A percentile compares a stretch with the other conserved stretches of the same genome.
Evolutionary conservation across 2,329 filamentous ascomycete genomes (phyloP).

Genomic region (Parastagonospora avenae): DNA sequence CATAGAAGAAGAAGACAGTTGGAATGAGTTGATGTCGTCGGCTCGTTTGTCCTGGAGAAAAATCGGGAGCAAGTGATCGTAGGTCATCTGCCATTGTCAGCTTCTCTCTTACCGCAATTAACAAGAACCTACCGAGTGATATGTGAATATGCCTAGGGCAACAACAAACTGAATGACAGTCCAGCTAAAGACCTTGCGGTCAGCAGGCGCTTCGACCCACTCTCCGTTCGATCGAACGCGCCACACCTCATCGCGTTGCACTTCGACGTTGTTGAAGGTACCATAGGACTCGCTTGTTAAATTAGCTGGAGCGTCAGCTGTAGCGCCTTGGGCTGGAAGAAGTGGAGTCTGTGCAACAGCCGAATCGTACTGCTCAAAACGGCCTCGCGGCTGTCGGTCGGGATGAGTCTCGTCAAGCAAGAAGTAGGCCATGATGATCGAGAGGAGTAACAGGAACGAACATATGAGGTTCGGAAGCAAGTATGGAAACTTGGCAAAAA

Average conservation of each 20-base stretch:
- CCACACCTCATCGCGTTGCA: slow-evolving; percentile 61
- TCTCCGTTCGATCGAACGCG: slow-evolving; percentile 55
- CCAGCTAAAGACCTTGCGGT: slow-evolving; percentile 61
- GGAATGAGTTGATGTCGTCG: slow-evolving; percentile 36
- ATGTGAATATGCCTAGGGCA: slow-evolving; percentile 88
- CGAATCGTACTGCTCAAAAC: slow-evolving; percentile 44
- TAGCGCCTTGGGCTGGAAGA: slow-evolving; percentile 74
- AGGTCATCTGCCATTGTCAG: slow-evolving; percentile 68
- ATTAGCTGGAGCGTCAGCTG: slow-evolving; percentile 74
- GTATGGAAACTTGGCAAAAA: slow-evolving; percentile 83
- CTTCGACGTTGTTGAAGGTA: slow-evolving; percentile 66
- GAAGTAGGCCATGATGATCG: slow-evolving; percentile 79
- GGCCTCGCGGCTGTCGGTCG: slow-evolving; percentile 68
- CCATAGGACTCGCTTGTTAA: slow-evolving; percentile 80
- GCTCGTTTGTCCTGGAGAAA: slow-evolving; percentile 80
- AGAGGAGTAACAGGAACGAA: slow-evolving; percentile 73
- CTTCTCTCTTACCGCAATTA: neutral
- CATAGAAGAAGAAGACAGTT: slow-evolving; percentile 38
- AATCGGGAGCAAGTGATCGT: slow-evolving; percentile 88
- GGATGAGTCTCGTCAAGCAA: slow-evolving; percentile 89
- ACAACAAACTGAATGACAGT: slow-evolving; percentile 76
- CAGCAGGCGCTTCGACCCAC: slow-evolving; percentile 37
- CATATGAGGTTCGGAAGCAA: slow-evolving; percentile 89
- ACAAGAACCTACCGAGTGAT: slow-evolving; percentile 65
- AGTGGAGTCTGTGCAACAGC: slow-evolving; percentile 71